phyloP scores from a whole-genome alignment of 2,329 filamentous ascomycete species.

The Camptophora hylomeconis region DNA sequence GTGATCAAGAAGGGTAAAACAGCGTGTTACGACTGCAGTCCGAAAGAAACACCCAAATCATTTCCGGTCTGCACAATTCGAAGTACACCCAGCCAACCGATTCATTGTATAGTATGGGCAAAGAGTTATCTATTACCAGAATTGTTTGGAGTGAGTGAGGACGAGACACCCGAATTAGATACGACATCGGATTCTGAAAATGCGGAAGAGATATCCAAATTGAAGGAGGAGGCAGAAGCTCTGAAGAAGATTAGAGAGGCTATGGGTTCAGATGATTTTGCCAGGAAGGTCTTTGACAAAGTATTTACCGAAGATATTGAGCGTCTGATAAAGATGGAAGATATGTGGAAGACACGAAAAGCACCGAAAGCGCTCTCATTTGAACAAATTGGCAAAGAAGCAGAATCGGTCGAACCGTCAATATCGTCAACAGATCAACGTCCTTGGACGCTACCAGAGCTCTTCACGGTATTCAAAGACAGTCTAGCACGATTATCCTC shows the following conservation, averaged over 20 bases:
- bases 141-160: constrained; percentile 83
- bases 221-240: constrained; percentile 71
- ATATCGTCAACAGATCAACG: constrained; percentile 56
- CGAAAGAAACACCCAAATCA: constrained; percentile 79
- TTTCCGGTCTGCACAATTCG: constrained; percentile 96
- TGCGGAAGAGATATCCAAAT: constrained; percentile 72
- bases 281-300: constrained; percentile 76
- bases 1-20: constrained; percentile 86
- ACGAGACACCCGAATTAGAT: constrained; percentile 67
- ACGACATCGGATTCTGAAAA: constrained; percentile 72
- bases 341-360: constrained; percentile 85
- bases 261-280: constrained; percentile 66
- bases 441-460: constrained; percentile 71
- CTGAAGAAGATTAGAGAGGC: constrained; percentile 70
- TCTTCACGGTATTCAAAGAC: constrained; percentile 73
- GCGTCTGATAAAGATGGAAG: constrained; percentile 72
- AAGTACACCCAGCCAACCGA: constrained; percentile 88
- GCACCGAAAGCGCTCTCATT: constrained; percentile 64
- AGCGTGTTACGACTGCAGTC: constrained; percentile 90
- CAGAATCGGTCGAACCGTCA: constrained; percentile 35
- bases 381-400: constrained; percentile 43
- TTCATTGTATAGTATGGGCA: constrained; percentile 97
- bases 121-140: constrained; percentile 96
- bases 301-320: constrained; percentile 79
- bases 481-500: constrained; percentile 63